These are phyloP conservation scores for Theobroma cacao DNA, from an alignment of 345 rosid genomes.

Conservation along the genomic window DNA sequence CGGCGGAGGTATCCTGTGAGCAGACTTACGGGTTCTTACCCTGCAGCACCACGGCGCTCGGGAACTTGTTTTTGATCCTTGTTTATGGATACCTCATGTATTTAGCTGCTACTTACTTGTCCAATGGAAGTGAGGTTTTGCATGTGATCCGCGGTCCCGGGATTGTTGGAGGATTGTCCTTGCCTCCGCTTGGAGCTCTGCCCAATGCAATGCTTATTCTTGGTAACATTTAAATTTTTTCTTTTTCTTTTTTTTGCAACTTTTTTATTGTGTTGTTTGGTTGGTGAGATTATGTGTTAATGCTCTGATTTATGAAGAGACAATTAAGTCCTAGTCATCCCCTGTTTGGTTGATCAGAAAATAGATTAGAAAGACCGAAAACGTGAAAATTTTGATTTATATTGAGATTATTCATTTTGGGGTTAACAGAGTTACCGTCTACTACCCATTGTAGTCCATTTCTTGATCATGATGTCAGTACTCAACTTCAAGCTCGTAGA, in stretches of 20 bases:
- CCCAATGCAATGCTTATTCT: constrained; percentile 85
- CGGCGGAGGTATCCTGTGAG: constrained; percentile 52
- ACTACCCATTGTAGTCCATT: no score
- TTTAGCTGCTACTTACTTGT: constrained; percentile 74
- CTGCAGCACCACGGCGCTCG: constrained; percentile 68
- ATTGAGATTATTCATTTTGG: no score
- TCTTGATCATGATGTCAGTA: no score
- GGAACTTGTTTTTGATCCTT: constrained; percentile 71
- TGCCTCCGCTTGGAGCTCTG: constrained; percentile 66
- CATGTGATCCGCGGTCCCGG: constrained; percentile 96
- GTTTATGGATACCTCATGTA: constrained; percentile 85
- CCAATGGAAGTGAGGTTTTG: constrained; percentile 85
- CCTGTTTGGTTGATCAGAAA: not conserved
- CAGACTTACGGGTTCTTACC: constrained; percentile 95
- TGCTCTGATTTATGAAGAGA: not conserved
- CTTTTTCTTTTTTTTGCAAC: no score
- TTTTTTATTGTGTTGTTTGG: not conserved
- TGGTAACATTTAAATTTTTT: constrained; percentile 35
- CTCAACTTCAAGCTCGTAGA: no score
- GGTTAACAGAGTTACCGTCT: no score
- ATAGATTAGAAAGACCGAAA: not conserved
- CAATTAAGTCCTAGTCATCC: not conserved
- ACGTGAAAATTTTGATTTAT: no score
- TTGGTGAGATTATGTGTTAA: not conserved
- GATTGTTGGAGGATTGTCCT: not conserved